Conservation (phyloP, 2,329 filamentous ascomycete species). For the Aspergillus sp. region DNA sequence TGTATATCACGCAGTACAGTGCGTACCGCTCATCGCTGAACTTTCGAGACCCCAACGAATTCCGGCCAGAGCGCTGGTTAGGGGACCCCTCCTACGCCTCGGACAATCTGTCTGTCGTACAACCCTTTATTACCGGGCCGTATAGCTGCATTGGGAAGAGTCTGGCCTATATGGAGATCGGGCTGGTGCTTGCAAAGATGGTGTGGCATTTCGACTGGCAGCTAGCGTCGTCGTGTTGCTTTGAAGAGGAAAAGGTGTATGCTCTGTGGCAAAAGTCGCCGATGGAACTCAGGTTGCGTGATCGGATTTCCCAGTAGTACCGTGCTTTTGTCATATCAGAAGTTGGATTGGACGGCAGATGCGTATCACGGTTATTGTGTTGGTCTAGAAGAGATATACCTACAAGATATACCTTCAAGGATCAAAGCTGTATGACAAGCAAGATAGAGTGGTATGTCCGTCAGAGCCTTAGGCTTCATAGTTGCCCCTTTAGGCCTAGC, state of each 20-base stretch:
- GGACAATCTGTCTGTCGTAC: background rate
- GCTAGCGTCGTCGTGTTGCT: background rate
- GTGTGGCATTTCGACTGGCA: background rate
- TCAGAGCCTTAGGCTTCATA: too few relatives aligned
- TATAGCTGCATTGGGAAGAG: background rate
- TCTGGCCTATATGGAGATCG: background rate
- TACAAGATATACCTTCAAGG: too few relatives aligned
- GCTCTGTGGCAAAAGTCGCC: background rate
- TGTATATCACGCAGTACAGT: background rate
- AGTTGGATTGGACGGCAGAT: too few relatives aligned
- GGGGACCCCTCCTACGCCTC: background rate
- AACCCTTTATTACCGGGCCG: background rate
- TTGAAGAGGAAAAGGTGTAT: background rate
- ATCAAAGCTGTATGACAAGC: too few relatives aligned
- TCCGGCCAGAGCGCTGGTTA: background rate
- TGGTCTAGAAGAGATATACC: too few relatives aligned
- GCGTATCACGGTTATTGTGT: too few relatives aligned
- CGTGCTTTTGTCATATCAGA: too few relatives aligned
- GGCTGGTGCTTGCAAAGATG: background rate
- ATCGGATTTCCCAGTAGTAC: background rate
- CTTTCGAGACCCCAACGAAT: background rate
- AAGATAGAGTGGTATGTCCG: too few relatives aligned
- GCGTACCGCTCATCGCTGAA: background rate
- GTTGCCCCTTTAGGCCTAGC: too few relatives aligned
- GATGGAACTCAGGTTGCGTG: background rate